Percentiles rank a stretch among this genome's conserved stretches.
Evolutionary conservation across 2,329 filamentous ascomycete species (phyloP).

Genomic region (Penicillium sumatraense): DNA sequence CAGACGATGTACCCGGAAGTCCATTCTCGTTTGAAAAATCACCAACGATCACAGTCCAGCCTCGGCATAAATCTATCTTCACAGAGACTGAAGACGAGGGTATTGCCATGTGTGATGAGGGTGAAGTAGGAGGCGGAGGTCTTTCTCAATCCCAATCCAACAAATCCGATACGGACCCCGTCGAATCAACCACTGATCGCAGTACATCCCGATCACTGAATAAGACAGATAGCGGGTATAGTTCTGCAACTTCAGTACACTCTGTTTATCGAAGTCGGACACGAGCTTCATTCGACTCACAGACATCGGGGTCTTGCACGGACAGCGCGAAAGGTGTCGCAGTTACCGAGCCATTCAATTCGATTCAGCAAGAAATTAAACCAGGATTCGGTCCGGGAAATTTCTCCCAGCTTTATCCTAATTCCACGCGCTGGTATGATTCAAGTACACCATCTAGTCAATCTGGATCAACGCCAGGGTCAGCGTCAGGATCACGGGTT

Average conservation of each 20-base stretch:
- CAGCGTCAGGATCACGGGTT: too few species aligned
- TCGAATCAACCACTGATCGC: conserved; percentile 16
- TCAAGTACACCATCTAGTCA: conserved; percentile 12
- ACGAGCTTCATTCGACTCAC: conserved; percentile 33
- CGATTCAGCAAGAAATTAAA: conserved; percentile 20
- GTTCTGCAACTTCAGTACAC: conserved; percentile 39
- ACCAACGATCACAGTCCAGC: conserved; percentile 24
- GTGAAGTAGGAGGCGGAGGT: too few species aligned
- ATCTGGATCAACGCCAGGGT: conserved; percentile 2
- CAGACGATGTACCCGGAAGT: conserved; percentile 33
- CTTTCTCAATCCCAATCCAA: conserved; percentile 5
- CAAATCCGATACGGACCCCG: conserved; percentile 16
- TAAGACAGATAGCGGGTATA: conserved; percentile 46
- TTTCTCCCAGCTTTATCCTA: conserved; percentile 17
- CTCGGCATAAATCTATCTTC: conserved; percentile 16
- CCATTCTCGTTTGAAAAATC: conserved; percentile 43
- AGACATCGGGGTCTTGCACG: conserved; percentile 26
- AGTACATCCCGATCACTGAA: conserved; percentile 29
- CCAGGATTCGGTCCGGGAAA: too few species aligned
- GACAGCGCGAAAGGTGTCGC: conserved; percentile 16
- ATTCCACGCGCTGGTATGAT: conserved; percentile 22
- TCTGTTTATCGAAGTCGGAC: conserved; percentile 32
- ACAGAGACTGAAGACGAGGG: conserved; percentile 28
- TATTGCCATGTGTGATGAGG: conserved; percentile 24
- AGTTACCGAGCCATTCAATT: too few species aligned